A percentile compares a stretch with the other conserved stretches of the same genome.
Evolutionary conservation across 1,284 basidiomycete species (phyloP).

Genomic region (Moniliella sp.): DNA sequence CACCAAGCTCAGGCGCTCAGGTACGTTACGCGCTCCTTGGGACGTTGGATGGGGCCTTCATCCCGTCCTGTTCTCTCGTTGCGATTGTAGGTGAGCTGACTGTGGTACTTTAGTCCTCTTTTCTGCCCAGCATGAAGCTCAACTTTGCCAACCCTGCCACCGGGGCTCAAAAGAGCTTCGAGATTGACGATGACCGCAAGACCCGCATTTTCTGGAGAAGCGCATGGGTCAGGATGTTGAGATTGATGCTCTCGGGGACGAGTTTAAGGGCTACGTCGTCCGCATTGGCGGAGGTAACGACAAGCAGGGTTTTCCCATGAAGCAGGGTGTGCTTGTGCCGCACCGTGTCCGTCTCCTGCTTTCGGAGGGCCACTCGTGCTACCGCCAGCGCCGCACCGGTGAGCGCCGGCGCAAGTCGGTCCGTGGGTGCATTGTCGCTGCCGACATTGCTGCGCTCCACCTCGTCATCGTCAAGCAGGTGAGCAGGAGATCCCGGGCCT

Average conservation of each 20-base stretch:
- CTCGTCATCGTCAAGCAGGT: conserved; percentile 88
- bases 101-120: too few relatives aligned
- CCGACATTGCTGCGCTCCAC: conserved; percentile 85
- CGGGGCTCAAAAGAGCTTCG: conserved; percentile 78
- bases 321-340: conserved; percentile 89
- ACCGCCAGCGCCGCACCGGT: conserved; percentile 71
- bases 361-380: conserved; percentile 87
- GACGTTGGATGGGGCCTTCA: too few relatives aligned
- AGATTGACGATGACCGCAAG: conserved; percentile 66
- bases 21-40: too few relatives aligned
- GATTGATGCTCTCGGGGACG: conserved; percentile 72
- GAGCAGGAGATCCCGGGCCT: conserved; percentile 74
- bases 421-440: conserved; percentile 78
- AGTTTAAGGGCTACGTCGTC: conserved; percentile 92
- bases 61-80: too few relatives aligned
- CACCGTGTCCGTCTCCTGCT: conserved; percentile 85
- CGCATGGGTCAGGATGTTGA: conserved; percentile 85
- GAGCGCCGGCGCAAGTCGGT: conserved; percentile 98
- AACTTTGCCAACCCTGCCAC: conserved; percentile 81
- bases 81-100: too few relatives aligned
- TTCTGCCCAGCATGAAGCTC: too few relatives aligned
- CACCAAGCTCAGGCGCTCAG: too few relatives aligned
- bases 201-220: conserved; percentile 80
- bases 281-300: conserved; percentile 91
- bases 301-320: conserved; percentile 73